Evolutionary conservation across 495 filamentous ascomycete species (phyloP).

Genomic region (Neurospora terricola): DNA sequence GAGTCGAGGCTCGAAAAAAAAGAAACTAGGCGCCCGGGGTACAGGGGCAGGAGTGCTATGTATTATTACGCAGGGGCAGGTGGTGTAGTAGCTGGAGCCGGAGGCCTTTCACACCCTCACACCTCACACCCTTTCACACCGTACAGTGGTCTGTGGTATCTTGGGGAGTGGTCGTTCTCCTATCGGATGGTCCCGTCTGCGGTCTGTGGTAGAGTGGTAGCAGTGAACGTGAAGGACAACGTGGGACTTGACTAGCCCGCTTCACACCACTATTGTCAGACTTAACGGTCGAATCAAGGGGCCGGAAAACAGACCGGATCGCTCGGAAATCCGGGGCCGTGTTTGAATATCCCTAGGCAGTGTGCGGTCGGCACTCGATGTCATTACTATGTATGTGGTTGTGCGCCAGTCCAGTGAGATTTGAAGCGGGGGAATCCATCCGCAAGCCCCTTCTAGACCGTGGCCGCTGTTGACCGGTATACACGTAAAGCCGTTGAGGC

Average conservation of each 20-base stretch:
- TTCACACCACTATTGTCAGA: not conserved
- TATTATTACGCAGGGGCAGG: not conserved
- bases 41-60: not conserved
- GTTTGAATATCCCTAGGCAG: not conserved
- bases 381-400: not conserved
- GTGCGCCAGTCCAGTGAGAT: not conserved
- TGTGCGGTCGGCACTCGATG: not conserved
- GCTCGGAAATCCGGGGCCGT: constrained; percentile 15
- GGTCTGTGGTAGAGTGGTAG: not conserved
- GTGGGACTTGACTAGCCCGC: not conserved
- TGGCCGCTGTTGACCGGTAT: not conserved
- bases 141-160: not conserved
- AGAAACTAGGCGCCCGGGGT: not conserved
- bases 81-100: not conserved
- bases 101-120: not conserved
- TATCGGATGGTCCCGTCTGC: not conserved
- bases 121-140: not conserved
- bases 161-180: not conserved
- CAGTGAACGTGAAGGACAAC: not conserved
- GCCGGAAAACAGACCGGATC: constrained; percentile 5
- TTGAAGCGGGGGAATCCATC: not conserved
- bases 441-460: not conserved
- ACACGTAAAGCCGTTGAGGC: not conserved
- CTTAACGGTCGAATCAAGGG: constrained; percentile 13
- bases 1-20: not conserved